phyloP scores from a whole-genome alignment of 805 yeast species.

The Ogataea minuta region DNA sequence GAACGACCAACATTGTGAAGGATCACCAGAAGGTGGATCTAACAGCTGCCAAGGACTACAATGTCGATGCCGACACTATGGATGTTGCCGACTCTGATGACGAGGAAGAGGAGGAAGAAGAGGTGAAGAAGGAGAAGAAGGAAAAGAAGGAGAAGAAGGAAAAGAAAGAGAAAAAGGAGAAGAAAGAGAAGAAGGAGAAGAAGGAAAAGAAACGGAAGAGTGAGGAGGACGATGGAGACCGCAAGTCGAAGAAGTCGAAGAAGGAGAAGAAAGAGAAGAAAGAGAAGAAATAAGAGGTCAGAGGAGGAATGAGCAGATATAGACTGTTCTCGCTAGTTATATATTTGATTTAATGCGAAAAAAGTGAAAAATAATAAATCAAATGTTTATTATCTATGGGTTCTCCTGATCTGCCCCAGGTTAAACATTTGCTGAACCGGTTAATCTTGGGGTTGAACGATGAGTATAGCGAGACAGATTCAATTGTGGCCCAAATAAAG shows the following conservation, averaged over 20 bases:
- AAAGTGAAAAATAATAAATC: constrained; percentile 23
- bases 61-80: constrained; percentile 90
- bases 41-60: constrained; percentile 82
- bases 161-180: constrained; percentile 31
- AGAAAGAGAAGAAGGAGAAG: constrained; percentile 29
- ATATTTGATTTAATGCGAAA: constrained; percentile 22
- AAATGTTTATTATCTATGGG: neutral
- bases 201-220: constrained; percentile 24
- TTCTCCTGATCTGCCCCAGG: constrained; percentile 16
- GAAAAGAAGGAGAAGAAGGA: constrained; percentile 29
- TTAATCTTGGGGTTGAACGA: constrained; percentile 31
- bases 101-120: constrained; percentile 33
- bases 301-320: constrained; percentile 22
- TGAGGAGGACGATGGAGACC: constrained; percentile 22
- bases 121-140: constrained; percentile 24
- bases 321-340: constrained; percentile 18
- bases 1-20: constrained; percentile 81
- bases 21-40: constrained; percentile 85
- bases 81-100: constrained; percentile 30
- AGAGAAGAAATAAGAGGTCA: constrained; percentile 23
- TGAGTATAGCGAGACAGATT: constrained; percentile 26
- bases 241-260: constrained; percentile 20
- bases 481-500: constrained; percentile 15
- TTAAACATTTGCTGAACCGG: constrained; percentile 26
- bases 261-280: constrained; percentile 13